Evolutionary conservation across 2,329 filamentous ascomycete genomes (phyloP).

Genomic region (Cytospora schulzeri): DNA sequence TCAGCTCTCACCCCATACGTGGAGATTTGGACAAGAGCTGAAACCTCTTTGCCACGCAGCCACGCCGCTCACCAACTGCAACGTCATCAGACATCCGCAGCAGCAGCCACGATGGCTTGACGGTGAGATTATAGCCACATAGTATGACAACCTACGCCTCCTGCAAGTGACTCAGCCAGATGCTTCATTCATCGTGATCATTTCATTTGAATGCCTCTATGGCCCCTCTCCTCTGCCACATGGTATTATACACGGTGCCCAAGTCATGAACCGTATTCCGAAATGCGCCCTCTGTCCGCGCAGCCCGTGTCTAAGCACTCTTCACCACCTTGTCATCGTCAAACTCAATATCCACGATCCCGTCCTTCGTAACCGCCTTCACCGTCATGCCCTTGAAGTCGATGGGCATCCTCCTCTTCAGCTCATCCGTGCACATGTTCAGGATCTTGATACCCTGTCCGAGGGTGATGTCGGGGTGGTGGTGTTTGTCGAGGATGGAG

Average conservation of each 20-base stretch:
- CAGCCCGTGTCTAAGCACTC: constrained; percentile 50
- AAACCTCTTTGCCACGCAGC: constrained; percentile 13
- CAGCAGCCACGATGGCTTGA: neutral
- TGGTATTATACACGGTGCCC: constrained; percentile 34
- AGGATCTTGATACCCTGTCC: constrained; percentile 91
- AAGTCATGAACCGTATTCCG: constrained; percentile 10
- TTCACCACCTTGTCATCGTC: constrained; percentile 77
- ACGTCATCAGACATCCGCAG: constrained; percentile 24
- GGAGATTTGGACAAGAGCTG: constrained; percentile 1
- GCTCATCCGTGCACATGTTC: constrained; percentile 92
- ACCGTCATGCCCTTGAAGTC: constrained; percentile 98
- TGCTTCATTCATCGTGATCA: constrained; percentile 19
- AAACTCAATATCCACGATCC: constrained; percentile 81
- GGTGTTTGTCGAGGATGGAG: constrained; percentile 96
- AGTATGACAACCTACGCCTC: neutral
- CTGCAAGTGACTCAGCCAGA: neutral
- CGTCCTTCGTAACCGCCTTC: constrained; percentile 94
- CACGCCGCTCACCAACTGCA: constrained; percentile 5
- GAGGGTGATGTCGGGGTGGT: constrained; percentile 89
- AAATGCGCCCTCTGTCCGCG: constrained; percentile 19
- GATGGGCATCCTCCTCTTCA: constrained; percentile 94
- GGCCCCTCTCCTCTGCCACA: constrained; percentile 15
- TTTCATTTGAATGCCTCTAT: constrained; percentile 25
- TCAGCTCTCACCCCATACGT: neutral
- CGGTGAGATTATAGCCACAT: neutral